phyloP scores from a whole-genome alignment of 2,329 filamentous ascomycete genomes.

The Pseudocercospora vitis region DNA sequence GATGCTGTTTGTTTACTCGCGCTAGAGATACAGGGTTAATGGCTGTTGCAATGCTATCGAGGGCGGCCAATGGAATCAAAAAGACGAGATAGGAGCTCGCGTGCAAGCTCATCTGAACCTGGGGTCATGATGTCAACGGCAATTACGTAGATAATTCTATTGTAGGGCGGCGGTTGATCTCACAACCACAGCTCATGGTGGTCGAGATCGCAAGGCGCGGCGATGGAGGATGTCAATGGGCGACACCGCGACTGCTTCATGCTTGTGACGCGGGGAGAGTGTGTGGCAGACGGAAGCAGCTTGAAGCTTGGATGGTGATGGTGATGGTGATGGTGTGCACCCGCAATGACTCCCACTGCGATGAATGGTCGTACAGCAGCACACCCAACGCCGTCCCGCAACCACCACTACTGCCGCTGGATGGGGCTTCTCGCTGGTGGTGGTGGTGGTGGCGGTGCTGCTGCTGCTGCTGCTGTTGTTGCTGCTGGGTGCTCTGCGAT shows the following conservation, averaged over 20 bases:
- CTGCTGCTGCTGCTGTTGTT: too few relatives aligned
- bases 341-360: too few relatives aligned
- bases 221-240: neutral
- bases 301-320: neutral
- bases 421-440: too few relatives aligned
- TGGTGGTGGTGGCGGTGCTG: too few relatives aligned
- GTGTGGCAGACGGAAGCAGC: neutral
- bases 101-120: constrained; percentile 4
- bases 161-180: neutral
- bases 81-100: neutral
- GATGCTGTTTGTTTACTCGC: constrained; percentile 1
- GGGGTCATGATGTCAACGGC: constrained; percentile 14
- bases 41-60: neutral
- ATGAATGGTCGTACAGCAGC: too few relatives aligned
- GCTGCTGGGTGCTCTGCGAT: too few relatives aligned
- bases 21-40: constrained; percentile 1
- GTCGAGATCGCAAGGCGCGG: neutral
- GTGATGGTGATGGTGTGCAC: too few relatives aligned
- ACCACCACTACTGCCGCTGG: too few relatives aligned
- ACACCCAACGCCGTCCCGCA: too few relatives aligned
- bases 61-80: constrained; percentile 1
- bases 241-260: neutral
- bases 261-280: neutral
- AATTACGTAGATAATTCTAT: too few relatives aligned
- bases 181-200: neutral